A percentile compares a stretch with the other conserved stretches of the same genome.
Evolutionary conservation across 495 filamentous ascomycete species (phyloP).

Genomic region (Entonaema liquescens): DNA sequence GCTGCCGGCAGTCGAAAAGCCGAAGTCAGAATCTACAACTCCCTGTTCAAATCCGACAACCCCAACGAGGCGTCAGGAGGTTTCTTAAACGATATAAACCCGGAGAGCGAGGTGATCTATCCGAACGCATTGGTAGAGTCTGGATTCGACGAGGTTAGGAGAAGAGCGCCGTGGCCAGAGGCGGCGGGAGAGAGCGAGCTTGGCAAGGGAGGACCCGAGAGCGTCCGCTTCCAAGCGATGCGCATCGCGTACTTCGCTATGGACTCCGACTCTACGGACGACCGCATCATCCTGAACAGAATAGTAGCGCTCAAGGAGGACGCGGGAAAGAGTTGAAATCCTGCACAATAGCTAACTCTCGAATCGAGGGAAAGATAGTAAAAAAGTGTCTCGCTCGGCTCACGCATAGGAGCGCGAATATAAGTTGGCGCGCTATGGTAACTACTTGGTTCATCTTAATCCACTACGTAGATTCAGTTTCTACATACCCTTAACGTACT

Average conservation of each 20-base stretch:
- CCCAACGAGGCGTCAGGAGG: constrained; percentile 76
- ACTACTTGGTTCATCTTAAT: background rate
- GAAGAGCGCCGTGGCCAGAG: constrained; percentile 83
- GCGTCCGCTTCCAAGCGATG: constrained; percentile 91
- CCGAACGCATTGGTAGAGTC: constrained; percentile 81
- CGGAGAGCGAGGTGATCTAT: constrained; percentile 81
- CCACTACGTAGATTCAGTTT: background rate
- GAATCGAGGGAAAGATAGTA: background rate
- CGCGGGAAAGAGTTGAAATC: constrained; percentile 66
- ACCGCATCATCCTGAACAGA: constrained; percentile 84
- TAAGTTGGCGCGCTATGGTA: too few species aligned
- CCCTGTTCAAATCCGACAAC: constrained; percentile 86
- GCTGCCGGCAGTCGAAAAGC: constrained; percentile 72
- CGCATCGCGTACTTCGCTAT: constrained; percentile 86
- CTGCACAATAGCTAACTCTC: background rate
- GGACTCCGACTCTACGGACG: constrained; percentile 80
- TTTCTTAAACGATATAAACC: constrained; percentile 85
- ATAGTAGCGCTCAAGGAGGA: constrained; percentile 96
- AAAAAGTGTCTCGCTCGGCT: too few species aligned
- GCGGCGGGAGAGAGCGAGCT: constrained; percentile 69
- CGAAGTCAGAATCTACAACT: constrained; percentile 82
- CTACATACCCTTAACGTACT: too few species aligned
- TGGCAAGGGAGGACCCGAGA: constrained; percentile 69
- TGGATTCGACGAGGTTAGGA: constrained; percentile 81
- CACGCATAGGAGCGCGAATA: too few species aligned